A percentile compares a stretch with the other conserved stretches of the same genome.
These are phyloP conservation scores for Russula compacta DNA, from an alignment of 768 basidiomycete genomes.

Conservation along the genomic window DNA sequence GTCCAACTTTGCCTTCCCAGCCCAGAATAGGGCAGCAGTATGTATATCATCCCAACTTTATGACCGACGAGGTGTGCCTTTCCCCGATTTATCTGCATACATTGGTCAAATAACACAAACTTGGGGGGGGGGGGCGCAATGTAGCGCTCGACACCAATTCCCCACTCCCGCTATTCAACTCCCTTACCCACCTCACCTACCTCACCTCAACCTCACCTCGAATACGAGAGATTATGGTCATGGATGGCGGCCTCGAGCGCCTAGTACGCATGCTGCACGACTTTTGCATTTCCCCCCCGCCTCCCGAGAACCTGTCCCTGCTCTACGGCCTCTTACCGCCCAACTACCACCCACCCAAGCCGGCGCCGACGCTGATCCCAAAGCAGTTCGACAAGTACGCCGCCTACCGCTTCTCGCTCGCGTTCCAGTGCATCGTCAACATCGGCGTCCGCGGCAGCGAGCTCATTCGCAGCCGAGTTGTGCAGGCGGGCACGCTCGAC, in stretches of 20 bases:
- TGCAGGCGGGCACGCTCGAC: slow-evolving; percentile 88
- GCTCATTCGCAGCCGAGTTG: slow-evolving; percentile 81
- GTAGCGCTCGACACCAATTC: slow-evolving; percentile 47
- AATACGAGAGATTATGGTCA: slow-evolving; percentile 96
- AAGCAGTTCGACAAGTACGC: slow-evolving; percentile 70
- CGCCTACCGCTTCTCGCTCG: slow-evolving; percentile 82
- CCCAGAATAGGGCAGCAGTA: slow-evolving; percentile 90
- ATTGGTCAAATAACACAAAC: not conserved
- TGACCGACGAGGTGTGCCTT: slow-evolving; percentile 75
- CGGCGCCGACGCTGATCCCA: slow-evolving; percentile 56
- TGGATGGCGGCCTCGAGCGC: slow-evolving; percentile 95
- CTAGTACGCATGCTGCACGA: slow-evolving; percentile 88
- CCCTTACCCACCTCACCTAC: slow-evolving; percentile 90
- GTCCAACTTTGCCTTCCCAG: slow-evolving; percentile 90
- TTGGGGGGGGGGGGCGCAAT: not conserved
- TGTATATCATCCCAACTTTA: slow-evolving; percentile 93
- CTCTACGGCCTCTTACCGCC: slow-evolving; percentile 75
- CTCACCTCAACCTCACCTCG: slow-evolving; percentile 95
- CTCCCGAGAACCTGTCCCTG: slow-evolving; percentile 65
- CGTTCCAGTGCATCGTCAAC: slow-evolving; percentile 95
- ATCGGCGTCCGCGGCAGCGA: slow-evolving; percentile 95
- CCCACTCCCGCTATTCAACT: slow-evolving; percentile 75
- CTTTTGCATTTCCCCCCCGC: slow-evolving; percentile 75
- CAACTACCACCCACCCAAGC: slow-evolving; percentile 44
- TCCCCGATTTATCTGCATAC: not conserved